Conservation (phyloP, 495 filamentous ascomycete genomes). For the Neurospora sp. region DNA sequence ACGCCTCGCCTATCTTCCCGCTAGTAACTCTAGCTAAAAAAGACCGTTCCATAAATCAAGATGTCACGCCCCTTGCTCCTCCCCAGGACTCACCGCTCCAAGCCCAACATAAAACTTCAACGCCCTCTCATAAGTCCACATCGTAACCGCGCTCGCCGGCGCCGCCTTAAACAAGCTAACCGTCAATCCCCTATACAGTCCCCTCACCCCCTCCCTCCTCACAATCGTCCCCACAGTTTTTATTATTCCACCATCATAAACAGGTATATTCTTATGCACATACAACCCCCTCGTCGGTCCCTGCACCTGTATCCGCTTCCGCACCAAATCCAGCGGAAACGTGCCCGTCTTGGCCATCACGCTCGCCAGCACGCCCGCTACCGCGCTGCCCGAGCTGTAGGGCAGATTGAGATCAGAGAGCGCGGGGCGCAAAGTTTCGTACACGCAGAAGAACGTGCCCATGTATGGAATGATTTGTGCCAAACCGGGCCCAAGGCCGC, state of each 20-base stretch:
- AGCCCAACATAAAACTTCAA: slow-evolving; percentile 47
- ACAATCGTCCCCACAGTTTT: slow-evolving; percentile 58
- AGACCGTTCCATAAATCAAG: no score
- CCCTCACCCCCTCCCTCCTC: slow-evolving; percentile 60
- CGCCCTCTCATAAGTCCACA: slow-evolving; percentile 93
- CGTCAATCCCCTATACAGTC: slow-evolving; percentile 78
- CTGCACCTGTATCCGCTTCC: slow-evolving; percentile 92
- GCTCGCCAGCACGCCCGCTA: slow-evolving; percentile 68
- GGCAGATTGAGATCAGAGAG: slow-evolving; percentile 49
- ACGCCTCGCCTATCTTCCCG: background rate
- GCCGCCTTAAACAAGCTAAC: slow-evolving; percentile 91
- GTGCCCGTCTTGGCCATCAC: slow-evolving; percentile 78
- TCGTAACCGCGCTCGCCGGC: slow-evolving; percentile 87
- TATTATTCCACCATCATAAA: slow-evolving; percentile 55
- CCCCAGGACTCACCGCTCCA: background rate
- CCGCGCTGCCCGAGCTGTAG: slow-evolving; percentile 68
- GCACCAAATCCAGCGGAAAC: slow-evolving; percentile 87
- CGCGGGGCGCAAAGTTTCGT: slow-evolving; percentile 58
- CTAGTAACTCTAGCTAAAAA: background rate
- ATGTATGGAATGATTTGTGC: slow-evolving; percentile 90
- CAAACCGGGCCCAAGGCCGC: slow-evolving; percentile 68
- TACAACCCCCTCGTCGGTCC: slow-evolving; percentile 72
- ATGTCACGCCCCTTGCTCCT: background rate
- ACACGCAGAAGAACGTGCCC: slow-evolving; percentile 88
- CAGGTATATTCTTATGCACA: slow-evolving; percentile 79